A percentile compares a stretch with the other conserved stretches of the same genome.
phyloP scores from a whole-genome alignment of 768 basidiomycete genomes.

The Rhodotorula taiwanensis region DNA sequence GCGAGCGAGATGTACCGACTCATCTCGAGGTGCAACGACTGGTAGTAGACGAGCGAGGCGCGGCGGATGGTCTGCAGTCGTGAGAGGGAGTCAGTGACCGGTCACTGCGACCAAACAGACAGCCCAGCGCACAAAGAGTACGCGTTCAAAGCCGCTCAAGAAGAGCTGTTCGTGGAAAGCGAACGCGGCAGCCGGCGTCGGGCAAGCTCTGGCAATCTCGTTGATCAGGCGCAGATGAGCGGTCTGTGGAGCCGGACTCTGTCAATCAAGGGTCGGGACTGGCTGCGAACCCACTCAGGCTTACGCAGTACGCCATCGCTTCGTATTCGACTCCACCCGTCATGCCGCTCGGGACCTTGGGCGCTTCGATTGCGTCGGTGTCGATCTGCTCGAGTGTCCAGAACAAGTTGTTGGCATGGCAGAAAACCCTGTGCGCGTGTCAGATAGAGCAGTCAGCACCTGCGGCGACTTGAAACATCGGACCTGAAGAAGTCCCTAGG shows the following conservation, averaged over 20 bases:
- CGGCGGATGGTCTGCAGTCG: constrained; percentile 79
- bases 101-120: too few species aligned
- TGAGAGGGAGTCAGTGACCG: neutral
- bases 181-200: constrained; percentile 65
- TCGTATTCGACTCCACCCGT: constrained; percentile 98
- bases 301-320: constrained; percentile 88
- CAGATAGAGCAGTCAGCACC: constrained; percentile 49
- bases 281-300: constrained; percentile 40
- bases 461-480: too few species aligned
- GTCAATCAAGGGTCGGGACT: neutral
- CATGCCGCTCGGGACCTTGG: constrained; percentile 92
- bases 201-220: constrained; percentile 60
- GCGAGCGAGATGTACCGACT: constrained; percentile 73
- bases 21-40: constrained; percentile 86
- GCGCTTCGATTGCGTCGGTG: constrained; percentile 75
- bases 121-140: constrained; percentile 62
- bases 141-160: constrained; percentile 81
- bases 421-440: constrained; percentile 70
- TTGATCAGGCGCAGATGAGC: constrained; percentile 83
- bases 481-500: neutral
- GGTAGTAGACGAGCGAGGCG: constrained; percentile 89
- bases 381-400: constrained; percentile 82
- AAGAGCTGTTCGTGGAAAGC: constrained; percentile 81
- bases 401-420: constrained; percentile 85
- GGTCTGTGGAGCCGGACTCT: constrained; percentile 53